phyloP scores from a whole-genome alignment of 2,329 filamentous ascomycete genomes.

The Claviceps sp. region DNA sequence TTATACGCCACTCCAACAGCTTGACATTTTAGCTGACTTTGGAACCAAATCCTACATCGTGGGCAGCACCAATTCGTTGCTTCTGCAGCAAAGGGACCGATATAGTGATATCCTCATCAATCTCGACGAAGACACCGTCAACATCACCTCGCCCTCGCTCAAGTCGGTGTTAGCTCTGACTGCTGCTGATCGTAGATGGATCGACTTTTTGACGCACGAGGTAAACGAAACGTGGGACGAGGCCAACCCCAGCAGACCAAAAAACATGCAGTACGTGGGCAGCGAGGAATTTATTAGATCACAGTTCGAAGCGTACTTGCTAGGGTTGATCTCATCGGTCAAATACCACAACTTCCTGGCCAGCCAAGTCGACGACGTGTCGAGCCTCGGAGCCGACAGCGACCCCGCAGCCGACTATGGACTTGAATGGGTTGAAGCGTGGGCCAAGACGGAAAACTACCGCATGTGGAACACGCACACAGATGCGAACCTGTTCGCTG shows the following conservation, averaged over 20 bases:
- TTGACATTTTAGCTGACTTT: conserved; percentile 84
- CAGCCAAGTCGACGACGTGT: conserved; percentile 53
- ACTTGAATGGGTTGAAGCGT: conserved; percentile 71
- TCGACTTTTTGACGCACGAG: conserved; percentile 85
- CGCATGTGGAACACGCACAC: conserved; percentile 71
- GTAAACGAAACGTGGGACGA: conserved; percentile 97
- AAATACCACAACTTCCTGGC: conserved; percentile 74
- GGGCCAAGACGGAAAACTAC: conserved; percentile 83
- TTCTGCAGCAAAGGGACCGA: conserved; percentile 86
- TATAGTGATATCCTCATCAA: conserved; percentile 97
- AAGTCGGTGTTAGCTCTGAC: conserved; percentile 65
- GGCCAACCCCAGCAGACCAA: conserved; percentile 74
- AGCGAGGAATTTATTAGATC: conserved; percentile 96
- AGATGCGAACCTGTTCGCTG: conserved; percentile 83
- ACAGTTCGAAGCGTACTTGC: conserved; percentile 92
- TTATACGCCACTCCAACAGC: conserved; percentile 90
- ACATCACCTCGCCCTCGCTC: conserved; percentile 68
- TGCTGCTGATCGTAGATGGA: conserved; percentile 83
- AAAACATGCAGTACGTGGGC: conserved; percentile 84
- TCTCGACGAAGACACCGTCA: conserved; percentile 78
- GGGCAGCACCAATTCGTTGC: conserved; percentile 86
- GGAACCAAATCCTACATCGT: conserved; percentile 96
- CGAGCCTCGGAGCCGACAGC: conserved; percentile 58
- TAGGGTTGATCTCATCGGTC: conserved; percentile 74
- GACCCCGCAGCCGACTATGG: conserved; percentile 80